Evolutionary conservation across 2,329 filamentous ascomycete species (phyloP), one percentile per base, ranked within the genome.

Genomic region (Magnaporthales sp.): DNA sequence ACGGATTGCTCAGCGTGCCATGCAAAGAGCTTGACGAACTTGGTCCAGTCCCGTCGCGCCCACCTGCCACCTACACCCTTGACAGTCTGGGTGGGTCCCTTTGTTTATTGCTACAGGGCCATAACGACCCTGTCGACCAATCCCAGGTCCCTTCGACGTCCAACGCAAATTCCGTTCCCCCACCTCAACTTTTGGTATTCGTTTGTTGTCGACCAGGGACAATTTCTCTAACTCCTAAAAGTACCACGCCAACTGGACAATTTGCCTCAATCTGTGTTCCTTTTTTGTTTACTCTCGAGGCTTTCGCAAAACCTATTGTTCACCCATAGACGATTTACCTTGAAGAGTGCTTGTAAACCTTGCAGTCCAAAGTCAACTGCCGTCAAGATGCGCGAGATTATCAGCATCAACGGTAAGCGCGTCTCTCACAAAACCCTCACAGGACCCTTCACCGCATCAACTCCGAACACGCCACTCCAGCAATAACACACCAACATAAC

Each of bases 331-430:
- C 19, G 54, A 58, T 13, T 26, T 22, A 13, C 13, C 22, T 58
- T 10, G 9, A 26, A 27, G n/a, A 24, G 54, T 24, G 54, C 54
- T 58, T 26, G 22, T 58, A 58, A 24, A 58, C n/a, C 30, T 46
- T n/a, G 15, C 31, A 1, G 46, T n/a, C 22, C 19, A 58, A 58
- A 26, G 24, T 58, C 24, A 58, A 24, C 24, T 22, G 24, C 24
- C 63, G 32, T 64, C 29, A 65, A 65, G 51, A 98, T 98, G 94
- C 93, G 94, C 91, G 94, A 98, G 89, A 93, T 98, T 80, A 97
- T 98, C 82, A 94, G 91, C 84, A 91, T 98, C 88, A 97, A 97
- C 88, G 93, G 94, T 97, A 88, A 78, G 90, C 77, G 73, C 68
- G 67, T 69, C 66, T 65, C 67, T 71, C 68, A 70, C 13, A 77